Evolutionary conservation across 768 basidiomycete species (phyloP).

Genomic region (Termitomyces sp.): DNA sequence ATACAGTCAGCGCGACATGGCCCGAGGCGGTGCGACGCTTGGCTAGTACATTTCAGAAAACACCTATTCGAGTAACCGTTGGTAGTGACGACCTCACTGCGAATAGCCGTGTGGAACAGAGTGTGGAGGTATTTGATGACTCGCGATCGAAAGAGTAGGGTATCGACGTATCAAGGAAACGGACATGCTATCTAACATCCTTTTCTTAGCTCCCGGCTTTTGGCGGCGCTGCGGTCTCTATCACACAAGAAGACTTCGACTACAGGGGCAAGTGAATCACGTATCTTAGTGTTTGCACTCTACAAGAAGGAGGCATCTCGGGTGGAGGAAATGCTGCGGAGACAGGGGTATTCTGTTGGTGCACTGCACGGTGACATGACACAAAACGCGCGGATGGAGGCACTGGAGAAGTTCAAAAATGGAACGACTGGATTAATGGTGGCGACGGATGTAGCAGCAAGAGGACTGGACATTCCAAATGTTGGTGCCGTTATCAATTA

Average conservation of each 20-base stretch:
- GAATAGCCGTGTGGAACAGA: constrained; percentile 89
- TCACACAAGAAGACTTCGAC: constrained; percentile 57
- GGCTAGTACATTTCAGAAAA: constrained; percentile 79
- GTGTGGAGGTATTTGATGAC: constrained; percentile 88
- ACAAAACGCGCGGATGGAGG: constrained; percentile 77
- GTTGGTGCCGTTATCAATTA: constrained; percentile 94
- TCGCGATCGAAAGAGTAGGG: constrained; percentile 76
- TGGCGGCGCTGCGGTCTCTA: constrained; percentile 47
- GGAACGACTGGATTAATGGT: constrained; percentile 81
- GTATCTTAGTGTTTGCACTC: constrained; percentile 87
- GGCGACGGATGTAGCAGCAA: constrained; percentile 95
- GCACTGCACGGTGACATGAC: constrained; percentile 90
- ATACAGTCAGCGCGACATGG: constrained; percentile 94
- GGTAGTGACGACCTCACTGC: constrained; percentile 94
- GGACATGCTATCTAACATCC: not conserved
- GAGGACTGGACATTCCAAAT: constrained; percentile 95
- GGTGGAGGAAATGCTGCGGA: constrained; percentile 72
- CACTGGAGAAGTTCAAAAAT: constrained; percentile 80
- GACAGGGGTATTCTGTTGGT: constrained; percentile 71
- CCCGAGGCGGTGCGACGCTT: constrained; percentile 88
- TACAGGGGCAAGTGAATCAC: constrained; percentile 47
- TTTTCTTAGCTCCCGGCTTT: constrained; percentile 48
- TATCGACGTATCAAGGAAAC: constrained; percentile 17
- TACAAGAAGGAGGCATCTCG: constrained; percentile 97
- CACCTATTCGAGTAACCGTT: constrained; percentile 88